Percentiles rank a stretch among this genome's conserved stretches.
These are phyloP conservation scores for Paratrimastix pyriformis DNA, from an alignment of 78 protist species.

Conservation along the genomic window DNA sequence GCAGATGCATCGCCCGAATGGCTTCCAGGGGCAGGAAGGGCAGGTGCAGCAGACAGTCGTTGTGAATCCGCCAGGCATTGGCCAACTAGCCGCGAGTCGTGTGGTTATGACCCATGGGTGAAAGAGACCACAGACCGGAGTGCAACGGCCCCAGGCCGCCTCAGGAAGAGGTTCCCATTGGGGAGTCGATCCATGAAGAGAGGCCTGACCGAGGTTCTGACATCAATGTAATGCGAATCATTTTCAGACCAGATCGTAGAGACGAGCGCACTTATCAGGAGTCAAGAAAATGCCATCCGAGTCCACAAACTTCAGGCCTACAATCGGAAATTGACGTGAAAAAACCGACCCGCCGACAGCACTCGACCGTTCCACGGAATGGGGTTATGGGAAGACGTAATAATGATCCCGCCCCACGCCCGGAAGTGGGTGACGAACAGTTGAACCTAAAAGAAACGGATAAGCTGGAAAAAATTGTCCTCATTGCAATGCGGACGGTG, in stretches of 20 bases:
- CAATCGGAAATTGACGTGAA: neutral
- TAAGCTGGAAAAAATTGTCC: too few relatives aligned
- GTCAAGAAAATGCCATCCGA: slow-evolving; percentile 15
- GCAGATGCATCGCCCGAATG: neutral
- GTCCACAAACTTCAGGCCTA: slow-evolving; percentile 22
- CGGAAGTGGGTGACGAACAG: neutral
- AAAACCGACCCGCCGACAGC: neutral
- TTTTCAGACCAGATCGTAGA: neutral
- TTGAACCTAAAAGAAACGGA: too few relatives aligned
- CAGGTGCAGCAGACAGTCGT: neutral
- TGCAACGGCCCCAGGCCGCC: too few relatives aligned
- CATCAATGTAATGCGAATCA: neutral
- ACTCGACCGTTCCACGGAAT: slow-evolving; percentile 32
- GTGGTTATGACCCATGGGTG: too few relatives aligned
- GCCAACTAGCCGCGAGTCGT: neutral
- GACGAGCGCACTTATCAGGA: neutral
- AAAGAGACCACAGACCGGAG: too few relatives aligned
- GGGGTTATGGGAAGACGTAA: slow-evolving; percentile 39
- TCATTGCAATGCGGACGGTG: too few relatives aligned
- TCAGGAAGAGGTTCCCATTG: too few relatives aligned
- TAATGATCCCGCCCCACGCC: slow-evolving; percentile 27
- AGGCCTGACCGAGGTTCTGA: neutral
- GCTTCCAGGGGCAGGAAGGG: neutral
- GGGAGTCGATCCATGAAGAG: neutral
- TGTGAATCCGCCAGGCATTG: slow-evolving; percentile 8